Conservation (phyloP, 495 filamentous ascomycete genomes). For the Aspergillus egyptiacus region DNA sequence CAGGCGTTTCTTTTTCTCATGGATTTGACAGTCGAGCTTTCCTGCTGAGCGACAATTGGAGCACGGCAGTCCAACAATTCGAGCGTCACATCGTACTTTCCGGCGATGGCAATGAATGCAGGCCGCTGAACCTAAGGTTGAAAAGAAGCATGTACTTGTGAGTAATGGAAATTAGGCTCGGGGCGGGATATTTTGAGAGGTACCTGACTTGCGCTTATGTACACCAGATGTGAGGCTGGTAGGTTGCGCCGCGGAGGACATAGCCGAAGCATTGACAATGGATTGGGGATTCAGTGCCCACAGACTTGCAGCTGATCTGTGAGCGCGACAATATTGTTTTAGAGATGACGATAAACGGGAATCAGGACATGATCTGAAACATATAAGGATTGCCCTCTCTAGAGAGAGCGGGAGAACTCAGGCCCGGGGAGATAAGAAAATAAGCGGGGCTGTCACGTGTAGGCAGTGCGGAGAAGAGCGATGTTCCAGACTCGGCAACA, state of each 20-base stretch:
- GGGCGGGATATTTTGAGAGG: not conserved
- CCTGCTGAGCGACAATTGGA: conserved; percentile 43
- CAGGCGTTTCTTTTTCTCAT: conserved; percentile 45
- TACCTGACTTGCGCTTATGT: conserved; percentile 29
- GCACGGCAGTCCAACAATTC: conserved; percentile 40
- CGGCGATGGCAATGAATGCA: conserved; percentile 46
- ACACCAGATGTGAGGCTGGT: conserved; percentile 22
- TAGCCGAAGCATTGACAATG: conserved; percentile 25
- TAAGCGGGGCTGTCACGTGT: not conserved
- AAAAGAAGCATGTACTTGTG: not conserved
- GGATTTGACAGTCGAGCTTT: conserved; percentile 43
- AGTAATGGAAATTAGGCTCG: not conserved
- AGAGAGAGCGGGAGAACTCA: not conserved
- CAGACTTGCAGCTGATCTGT: conserved; percentile 15
- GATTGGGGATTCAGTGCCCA: conserved; percentile 12
- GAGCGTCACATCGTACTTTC: conserved; percentile 46
- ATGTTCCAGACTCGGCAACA: not conserved
- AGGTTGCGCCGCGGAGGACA: conserved; percentile 25
- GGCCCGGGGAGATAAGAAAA: not conserved
- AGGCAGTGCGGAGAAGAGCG: not conserved
- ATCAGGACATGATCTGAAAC: conserved; percentile 10
- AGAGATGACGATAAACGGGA: not conserved
- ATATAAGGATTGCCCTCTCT: no score
- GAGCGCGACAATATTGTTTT: not conserved
- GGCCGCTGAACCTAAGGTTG: conserved; percentile 33